Evolutionary conservation across 2,329 filamentous ascomycete species (phyloP), one percentile per base, ranked within the genome.

Genomic region (Talaromyces sp.): DNA sequence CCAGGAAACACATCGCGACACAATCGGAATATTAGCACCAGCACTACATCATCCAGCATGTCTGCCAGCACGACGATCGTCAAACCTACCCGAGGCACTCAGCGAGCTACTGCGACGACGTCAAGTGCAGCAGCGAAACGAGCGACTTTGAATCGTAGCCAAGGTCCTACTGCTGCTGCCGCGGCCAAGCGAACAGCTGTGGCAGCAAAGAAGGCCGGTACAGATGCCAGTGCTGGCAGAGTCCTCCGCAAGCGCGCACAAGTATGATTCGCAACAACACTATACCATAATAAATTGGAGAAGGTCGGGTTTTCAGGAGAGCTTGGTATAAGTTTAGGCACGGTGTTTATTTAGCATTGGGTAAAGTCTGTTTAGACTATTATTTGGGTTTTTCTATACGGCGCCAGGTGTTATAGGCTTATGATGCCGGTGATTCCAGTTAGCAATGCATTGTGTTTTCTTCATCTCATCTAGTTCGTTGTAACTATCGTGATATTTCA

Each of bases 201-300:
- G 8, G 69, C 76, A 2, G 69, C 71, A 22, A 75, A 72, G 49
- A 79, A 78, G 65, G 74, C 72, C 6, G 75, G 76, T 7, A 71
- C 73, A 31, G 58, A 80, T 56, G 70, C 75, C 4, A 64, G 47
- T 36, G 75, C 76, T 22, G 76, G 76, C 36, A 74, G 80, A 60
- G 75, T 78, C 13, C 69, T 82, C 66, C 77, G 80, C 54, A 81
- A 79, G 69, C 74, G 78, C 19, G 74, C 71, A 27, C 79, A 75
- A 68, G 56, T 62, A 38, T 67, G 31, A 38, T 51, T 27, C 43
- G 5, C 8, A 43, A 17, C 31, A 25, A 54, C 7, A 29, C 6
- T 54, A 34, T 47, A 61, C 45, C 19, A 51, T 51, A 45, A 27
- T 51, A 38, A 13, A 36, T 19, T 22, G 1, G 31, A 7, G 15